phyloP scores from a whole-genome alignment of 192 early-diverging fungal species.

The Coemansia sp. region DNA sequence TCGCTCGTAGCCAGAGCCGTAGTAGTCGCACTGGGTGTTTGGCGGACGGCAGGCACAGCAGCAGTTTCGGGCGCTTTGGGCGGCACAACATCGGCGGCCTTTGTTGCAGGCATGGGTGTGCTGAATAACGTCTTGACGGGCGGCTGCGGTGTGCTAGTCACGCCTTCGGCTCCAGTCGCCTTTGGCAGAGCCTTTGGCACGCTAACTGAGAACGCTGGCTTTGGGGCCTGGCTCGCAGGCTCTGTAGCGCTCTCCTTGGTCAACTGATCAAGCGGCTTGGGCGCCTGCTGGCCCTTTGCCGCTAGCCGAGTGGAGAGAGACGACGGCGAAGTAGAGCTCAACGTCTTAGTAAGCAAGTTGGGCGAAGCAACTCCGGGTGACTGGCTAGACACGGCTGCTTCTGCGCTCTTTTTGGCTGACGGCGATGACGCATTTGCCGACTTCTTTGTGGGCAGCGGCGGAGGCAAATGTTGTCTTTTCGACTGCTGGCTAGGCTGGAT shows the following conservation, averaged over 20 bases:
- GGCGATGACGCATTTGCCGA: not conserved
- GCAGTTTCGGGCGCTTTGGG: conserved; percentile 3
- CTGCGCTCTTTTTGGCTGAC: not conserved
- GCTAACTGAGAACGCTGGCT: not conserved
- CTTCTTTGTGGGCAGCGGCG: conserved; percentile 3
- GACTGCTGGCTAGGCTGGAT: not conserved
- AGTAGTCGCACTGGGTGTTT: not conserved
- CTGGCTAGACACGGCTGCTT: not conserved
- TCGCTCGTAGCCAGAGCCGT: conserved; percentile 8
- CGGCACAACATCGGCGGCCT: not conserved
- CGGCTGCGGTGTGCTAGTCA: conserved; percentile 11
- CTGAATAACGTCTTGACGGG: conserved; percentile 18
- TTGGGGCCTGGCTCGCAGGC: not conserved
- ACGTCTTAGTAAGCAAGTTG: not conserved
- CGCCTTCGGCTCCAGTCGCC: not conserved
- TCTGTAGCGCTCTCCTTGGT: not conserved
- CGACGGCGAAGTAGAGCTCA: conserved; percentile 2
- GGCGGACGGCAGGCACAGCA: not conserved
- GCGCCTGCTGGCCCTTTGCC: conserved; percentile 2
- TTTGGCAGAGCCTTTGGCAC: not conserved
- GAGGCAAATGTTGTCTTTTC: not conserved
- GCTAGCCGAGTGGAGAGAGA: conserved; percentile 1
- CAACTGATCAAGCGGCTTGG: conserved; percentile 1
- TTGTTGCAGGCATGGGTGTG: conserved; percentile 3
- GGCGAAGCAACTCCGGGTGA: not conserved